These are phyloP conservation scores for Fonsecaea nubica DNA, from an alignment of 2,329 filamentous ascomycete species.

Conservation along the genomic window DNA sequence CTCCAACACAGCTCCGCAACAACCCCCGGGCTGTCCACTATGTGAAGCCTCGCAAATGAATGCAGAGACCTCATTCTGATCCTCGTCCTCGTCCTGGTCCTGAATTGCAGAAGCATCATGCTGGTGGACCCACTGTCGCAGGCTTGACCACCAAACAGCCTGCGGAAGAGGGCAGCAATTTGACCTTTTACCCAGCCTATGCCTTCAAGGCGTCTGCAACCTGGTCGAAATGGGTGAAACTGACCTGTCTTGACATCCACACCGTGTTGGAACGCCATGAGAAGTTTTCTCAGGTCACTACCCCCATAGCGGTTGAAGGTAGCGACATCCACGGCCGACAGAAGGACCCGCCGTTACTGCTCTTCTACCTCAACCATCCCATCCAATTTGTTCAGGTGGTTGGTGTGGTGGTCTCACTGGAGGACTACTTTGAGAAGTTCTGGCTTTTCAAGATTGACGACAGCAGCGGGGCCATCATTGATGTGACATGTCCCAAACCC, in stretches of 20 bases:
- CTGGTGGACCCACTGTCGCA: neutral
- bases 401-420: slow-evolving; percentile 70
- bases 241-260: slow-evolving; percentile 63
- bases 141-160: neutral
- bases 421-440: slow-evolving; percentile 43
- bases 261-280: slow-evolving; percentile 27
- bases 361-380: slow-evolving; percentile 75
- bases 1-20: slow-evolving; percentile 1
- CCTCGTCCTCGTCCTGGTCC: neutral
- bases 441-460: slow-evolving; percentile 65
- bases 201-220: slow-evolving; percentile 68
- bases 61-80: slow-evolving; percentile 20
- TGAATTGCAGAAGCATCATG: neutral
- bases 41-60: slow-evolving; percentile 18
- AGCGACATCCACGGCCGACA: slow-evolving; percentile 5
- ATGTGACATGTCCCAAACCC: slow-evolving; percentile 57
- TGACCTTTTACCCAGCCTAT: slow-evolving; percentile 63
- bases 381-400: slow-evolving; percentile 76
- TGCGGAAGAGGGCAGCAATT: slow-evolving; percentile 8
- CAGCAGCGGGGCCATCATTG: slow-evolving; percentile 64
- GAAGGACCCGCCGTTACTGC: slow-evolving; percentile 56
- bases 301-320: neutral
- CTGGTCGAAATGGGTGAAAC: slow-evolving; percentile 68
- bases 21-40: neutral
- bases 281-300: slow-evolving; percentile 30